phyloP scores from a whole-genome alignment of 352 stramenopile genomes.

The Phytophthora cryptogea region DNA sequence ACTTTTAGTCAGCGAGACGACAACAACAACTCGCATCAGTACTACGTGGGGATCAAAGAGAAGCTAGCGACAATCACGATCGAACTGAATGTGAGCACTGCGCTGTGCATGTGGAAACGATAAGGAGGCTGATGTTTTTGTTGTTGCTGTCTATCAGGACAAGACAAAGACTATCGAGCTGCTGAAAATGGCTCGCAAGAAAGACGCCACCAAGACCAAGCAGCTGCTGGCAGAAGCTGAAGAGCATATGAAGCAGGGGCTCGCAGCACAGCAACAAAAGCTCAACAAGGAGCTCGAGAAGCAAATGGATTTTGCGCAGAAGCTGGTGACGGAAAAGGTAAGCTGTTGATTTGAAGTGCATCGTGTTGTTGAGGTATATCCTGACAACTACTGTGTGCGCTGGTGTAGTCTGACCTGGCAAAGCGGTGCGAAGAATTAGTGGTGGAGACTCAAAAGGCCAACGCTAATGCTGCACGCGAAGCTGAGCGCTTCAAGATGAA shows the following conservation, averaged over 20 bases:
- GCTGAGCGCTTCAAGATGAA: slow-evolving; percentile 73
- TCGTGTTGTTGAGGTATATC: background rate
- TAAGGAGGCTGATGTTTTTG: slow-evolving; percentile 7
- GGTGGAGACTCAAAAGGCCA: slow-evolving; percentile 67
- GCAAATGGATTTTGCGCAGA: slow-evolving; percentile 82
- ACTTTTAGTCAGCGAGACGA: slow-evolving; percentile 30
- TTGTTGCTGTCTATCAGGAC: slow-evolving; percentile 42
- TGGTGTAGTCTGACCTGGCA: slow-evolving; percentile 53
- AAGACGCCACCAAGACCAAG: slow-evolving; percentile 71
- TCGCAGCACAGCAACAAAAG: slow-evolving; percentile 61
- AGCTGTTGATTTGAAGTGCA: slow-evolving; percentile 1
- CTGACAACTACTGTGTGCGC: background rate
- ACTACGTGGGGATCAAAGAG: slow-evolving; percentile 77
- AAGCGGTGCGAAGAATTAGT: slow-evolving; percentile 80
- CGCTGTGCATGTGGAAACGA: background rate
- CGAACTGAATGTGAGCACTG: slow-evolving; percentile 66
- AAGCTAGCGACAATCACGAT: slow-evolving; percentile 81
- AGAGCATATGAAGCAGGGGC: slow-evolving; percentile 49
- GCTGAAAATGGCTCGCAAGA: slow-evolving; percentile 75
- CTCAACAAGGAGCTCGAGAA: slow-evolving; percentile 81
- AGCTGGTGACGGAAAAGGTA: slow-evolving; percentile 77
- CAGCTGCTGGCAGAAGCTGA: slow-evolving; percentile 55
- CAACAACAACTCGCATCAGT: slow-evolving; percentile 51
- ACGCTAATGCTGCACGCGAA: slow-evolving; percentile 41
- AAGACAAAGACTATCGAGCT: slow-evolving; percentile 87